Evolutionary conservation across 208 protist species (phyloP).

Genomic region (Porcisia hertigi): DNA sequence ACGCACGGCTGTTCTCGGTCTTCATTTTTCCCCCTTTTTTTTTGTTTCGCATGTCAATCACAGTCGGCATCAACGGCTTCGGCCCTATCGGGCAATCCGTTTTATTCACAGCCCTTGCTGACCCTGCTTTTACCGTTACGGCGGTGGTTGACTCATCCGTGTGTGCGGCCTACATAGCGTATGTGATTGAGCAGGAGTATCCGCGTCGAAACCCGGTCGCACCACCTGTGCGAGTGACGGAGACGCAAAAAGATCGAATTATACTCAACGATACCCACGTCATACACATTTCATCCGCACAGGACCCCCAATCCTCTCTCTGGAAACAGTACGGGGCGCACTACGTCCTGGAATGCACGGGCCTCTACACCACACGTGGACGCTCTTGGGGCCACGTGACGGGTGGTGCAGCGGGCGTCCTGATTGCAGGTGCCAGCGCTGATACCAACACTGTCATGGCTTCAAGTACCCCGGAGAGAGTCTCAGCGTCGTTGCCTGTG

Average conservation of each 20-base stretch:
- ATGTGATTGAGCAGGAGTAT: constrained; percentile 94
- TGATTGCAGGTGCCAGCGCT: constrained; percentile 97
- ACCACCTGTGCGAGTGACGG: constrained; percentile 20
- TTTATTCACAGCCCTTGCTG: constrained; percentile 77
- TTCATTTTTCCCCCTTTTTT: constrained; percentile 1
- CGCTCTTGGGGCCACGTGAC: constrained; percentile 90
- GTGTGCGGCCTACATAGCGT: constrained; percentile 92
- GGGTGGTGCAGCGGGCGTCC: constrained; percentile 95
- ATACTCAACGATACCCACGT: constrained; percentile 48
- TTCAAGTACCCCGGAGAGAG: constrained; percentile 94
- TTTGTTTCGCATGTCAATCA: constrained; percentile 10
- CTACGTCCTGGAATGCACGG: constrained; percentile 98
- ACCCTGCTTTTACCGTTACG: constrained; percentile 73
- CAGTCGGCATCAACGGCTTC: constrained; percentile 96
- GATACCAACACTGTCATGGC: constrained; percentile 95
- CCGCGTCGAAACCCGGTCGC: constrained; percentile 16
- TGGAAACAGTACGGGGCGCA: constrained; percentile 91
- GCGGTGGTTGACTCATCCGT: constrained; percentile 97
- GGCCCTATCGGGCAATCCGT: constrained; percentile 95
- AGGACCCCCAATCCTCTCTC: constrained; percentile 87
- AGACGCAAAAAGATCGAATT: constrained; percentile 54
- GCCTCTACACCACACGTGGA: constrained; percentile 95
- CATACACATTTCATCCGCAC: constrained; percentile 34
- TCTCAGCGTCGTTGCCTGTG: constrained; percentile 67
- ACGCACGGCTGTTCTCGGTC: neutral